phyloP scores from a whole-genome alignment of 371 early-diverging fungal species.

The Apophysomyces elegans region DNA sequence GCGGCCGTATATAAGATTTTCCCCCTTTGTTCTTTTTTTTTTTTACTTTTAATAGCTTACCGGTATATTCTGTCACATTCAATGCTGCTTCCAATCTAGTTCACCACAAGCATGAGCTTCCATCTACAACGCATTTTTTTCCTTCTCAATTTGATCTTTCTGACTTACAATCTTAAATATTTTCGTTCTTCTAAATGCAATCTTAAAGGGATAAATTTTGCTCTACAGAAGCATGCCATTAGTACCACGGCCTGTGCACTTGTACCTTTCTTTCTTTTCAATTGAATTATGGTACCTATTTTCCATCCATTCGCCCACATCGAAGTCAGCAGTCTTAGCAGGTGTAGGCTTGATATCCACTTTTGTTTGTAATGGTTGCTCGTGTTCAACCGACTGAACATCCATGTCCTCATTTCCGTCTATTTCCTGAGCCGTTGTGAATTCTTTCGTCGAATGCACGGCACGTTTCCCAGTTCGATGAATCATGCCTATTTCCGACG shows the following conservation, averaged over 20 bases:
- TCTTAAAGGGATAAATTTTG: constrained; percentile 93
- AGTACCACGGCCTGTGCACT: background rate
- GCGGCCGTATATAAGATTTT: too few relatives aligned
- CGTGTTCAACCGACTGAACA: constrained; percentile 19
- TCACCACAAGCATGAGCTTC: background rate
- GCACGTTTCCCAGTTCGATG: constrained; percentile 87
- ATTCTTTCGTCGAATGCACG: constrained; percentile 57
- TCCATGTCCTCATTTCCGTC: constrained; percentile 12
- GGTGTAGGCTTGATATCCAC: constrained; percentile 27
- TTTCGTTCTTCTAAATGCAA: constrained; percentile 88
- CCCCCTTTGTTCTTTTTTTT: background rate
- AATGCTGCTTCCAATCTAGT: constrained; percentile 85
- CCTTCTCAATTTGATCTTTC: constrained; percentile 8
- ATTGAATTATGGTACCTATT: constrained; percentile 50
- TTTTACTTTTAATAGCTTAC: constrained; percentile 14
- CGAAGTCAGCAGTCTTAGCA: constrained; percentile 20
- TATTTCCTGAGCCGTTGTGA: constrained; percentile 9
- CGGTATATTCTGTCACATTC: constrained; percentile 79
- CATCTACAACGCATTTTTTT: background rate
- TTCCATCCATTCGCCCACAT: constrained; percentile 77
- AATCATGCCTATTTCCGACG: constrained; percentile 58
- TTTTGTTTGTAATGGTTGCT: constrained; percentile 9
- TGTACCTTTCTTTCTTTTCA: background rate
- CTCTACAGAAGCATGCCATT: constrained; percentile 20
- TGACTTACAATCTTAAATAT: constrained; percentile 75